Base-by-base conservation (phyloP, 768 basidiomycete genomes). In the Trametes villosa region DNA sequence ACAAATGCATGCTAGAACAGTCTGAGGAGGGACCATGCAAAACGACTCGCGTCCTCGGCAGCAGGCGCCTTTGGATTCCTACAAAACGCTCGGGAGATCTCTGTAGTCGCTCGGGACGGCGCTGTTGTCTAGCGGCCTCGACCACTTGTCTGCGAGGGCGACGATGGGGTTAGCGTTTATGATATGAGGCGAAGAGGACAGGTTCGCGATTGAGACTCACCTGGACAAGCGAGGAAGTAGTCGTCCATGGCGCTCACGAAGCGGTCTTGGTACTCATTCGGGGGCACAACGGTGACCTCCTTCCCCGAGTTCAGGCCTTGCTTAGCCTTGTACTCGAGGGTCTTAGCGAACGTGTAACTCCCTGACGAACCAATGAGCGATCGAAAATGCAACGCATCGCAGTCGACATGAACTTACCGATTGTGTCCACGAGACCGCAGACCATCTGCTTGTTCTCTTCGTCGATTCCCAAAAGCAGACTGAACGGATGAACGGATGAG, bases 321-420 rank as follows among this genome's bases (percentile, higher is more conserved):
- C 72, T 94, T 94, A 9, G 90, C 90, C 70, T 91, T 89, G 67
- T 91, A 91, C 72, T 94, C 92, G 8, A 94, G 76, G 0, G 90
- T 92, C 72, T 93, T 94, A 2, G 90, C 91, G 64, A 93, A 88
- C 0, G 89, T 91, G 72, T 89, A 94, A 67, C 89, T 91, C 29
- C 91, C 86, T 54, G 31, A n/a, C 13, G 1, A 18, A 51, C 31
- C 9, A 2, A 24, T 44, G 22, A 60, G 58, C 30, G 11, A 44
- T 13, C 15, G 20, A 12, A 3, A 4, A 30, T 18, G 24, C 2
- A 18, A 31, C 1, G 31, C 2, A 6, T 22, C 12, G 36, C 20
- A 27, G 27, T 0, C 17, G 4, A 38, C 1, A 8, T 1, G 1
- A 20, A 15, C 44, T 9, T 3, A 83, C 87, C 92, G 26, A 94